phyloP scores from a whole-genome alignment of 139 green algal species.

The Ettlia oleoabundans region DNA sequence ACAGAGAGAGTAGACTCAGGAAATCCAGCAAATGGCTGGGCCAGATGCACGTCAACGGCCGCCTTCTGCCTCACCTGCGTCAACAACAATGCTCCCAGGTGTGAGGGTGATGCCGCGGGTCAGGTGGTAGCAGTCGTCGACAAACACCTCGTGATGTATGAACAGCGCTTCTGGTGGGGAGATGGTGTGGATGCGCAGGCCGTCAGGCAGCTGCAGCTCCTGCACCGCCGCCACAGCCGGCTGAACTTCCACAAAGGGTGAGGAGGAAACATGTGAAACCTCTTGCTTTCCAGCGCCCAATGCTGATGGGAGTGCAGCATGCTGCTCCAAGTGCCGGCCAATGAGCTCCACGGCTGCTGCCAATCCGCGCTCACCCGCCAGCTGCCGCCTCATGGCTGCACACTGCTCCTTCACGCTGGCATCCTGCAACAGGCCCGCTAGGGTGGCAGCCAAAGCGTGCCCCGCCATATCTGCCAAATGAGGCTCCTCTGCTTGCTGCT shows the following conservation, averaged over 20 bases:
- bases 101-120: slow-evolving; percentile 20
- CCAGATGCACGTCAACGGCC: too few species aligned
- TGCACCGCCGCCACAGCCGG: background rate
- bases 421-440: background rate
- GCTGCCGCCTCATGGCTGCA: background rate
- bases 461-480: background rate
- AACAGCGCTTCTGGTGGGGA: slow-evolving; percentile 19
- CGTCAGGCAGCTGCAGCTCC: slow-evolving; percentile 21
- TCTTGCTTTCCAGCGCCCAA: too few species aligned
- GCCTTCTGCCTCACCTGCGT: too few species aligned
- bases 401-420: background rate
- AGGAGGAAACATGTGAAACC: too few species aligned
- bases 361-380: slow-evolving; percentile 1
- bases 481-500: background rate
- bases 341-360: background rate
- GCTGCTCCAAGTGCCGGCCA: background rate
- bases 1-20: too few species aligned
- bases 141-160: slow-evolving; percentile 23
- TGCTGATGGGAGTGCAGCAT: too few species aligned
- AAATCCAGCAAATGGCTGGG: too few species aligned
- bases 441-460: background rate
- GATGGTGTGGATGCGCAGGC: background rate
- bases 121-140: slow-evolving; percentile 36
- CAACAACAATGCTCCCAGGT: slow-evolving; percentile 30
- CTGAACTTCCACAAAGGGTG: too few species aligned